These are phyloP conservation scores for Macrolepiota dolichaula DNA, from an alignment of 768 basidiomycete genomes.

Conservation along the genomic window DNA sequence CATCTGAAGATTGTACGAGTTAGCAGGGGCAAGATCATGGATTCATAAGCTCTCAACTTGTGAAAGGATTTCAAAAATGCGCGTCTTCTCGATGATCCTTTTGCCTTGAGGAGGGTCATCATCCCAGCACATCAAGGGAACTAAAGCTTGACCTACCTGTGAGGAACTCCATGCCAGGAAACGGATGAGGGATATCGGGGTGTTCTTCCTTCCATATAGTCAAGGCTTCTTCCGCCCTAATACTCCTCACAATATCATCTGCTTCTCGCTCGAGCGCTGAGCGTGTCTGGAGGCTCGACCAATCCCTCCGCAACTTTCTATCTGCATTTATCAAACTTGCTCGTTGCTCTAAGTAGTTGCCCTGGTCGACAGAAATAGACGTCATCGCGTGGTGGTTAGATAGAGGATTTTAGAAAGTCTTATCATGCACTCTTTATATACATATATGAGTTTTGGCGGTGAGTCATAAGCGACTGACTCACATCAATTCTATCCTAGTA, in stretches of 20 bases:
- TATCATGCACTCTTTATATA: background rate
- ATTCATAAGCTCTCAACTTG: background rate
- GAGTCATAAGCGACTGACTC: too few species aligned
- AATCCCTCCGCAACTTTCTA: conserved; percentile 49
- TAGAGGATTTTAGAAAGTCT: background rate
- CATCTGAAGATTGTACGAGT: conserved; percentile 47
- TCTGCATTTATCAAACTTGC: conserved; percentile 39
- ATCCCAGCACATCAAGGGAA: background rate
- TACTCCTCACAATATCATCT: conserved; percentile 33
- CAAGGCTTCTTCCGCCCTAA: conserved; percentile 11
- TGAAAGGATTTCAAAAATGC: conserved; percentile 37
- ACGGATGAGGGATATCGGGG: conserved; percentile 9
- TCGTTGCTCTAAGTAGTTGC: conserved; percentile 28
- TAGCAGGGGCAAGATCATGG: background rate
- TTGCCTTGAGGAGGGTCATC: conserved; percentile 33
- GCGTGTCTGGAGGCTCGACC: conserved; percentile 18
- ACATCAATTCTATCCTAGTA: too few species aligned
- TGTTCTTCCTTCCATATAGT: conserved; percentile 10
- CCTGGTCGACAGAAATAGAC: background rate
- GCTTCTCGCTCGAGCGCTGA: conserved; percentile 45
- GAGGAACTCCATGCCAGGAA: conserved; percentile 14
- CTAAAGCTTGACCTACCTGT: background rate
- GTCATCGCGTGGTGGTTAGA: background rate
- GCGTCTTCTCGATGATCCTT: conserved; percentile 55
- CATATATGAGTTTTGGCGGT: too few species aligned